Conservation (phyloP, 371 early-diverging fungal species). For the Coemansia sp. region DNA sequence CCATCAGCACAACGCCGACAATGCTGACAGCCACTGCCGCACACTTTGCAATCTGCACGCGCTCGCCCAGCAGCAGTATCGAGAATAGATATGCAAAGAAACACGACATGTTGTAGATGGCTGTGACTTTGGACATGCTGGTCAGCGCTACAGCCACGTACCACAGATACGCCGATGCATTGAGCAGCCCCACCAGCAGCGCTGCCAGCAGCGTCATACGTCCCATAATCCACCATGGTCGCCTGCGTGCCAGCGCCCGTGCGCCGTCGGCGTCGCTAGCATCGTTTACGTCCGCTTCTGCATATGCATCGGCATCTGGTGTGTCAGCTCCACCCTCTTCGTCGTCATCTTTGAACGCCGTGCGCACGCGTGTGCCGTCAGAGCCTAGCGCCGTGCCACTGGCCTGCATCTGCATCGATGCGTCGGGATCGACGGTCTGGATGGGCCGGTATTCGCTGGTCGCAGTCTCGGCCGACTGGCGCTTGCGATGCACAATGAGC, state of each 20-base stretch:
- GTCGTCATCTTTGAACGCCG: slow-evolving; percentile 4
- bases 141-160: slow-evolving; percentile 72
- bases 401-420: neutral
- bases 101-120: slow-evolving; percentile 79
- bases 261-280: slow-evolving; percentile 7
- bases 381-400: neutral
- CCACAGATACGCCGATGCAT: slow-evolving; percentile 77
- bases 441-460: slow-evolving; percentile 21
- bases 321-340: slow-evolving; percentile 3
- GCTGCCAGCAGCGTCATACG: slow-evolving; percentile 51
- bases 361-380: neutral
- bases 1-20: slow-evolving; percentile 69
- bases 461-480: neutral
- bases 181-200: slow-evolving; percentile 61
- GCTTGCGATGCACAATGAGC: slow-evolving; percentile 42
- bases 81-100: slow-evolving; percentile 82
- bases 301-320: neutral
- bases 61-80: slow-evolving; percentile 65
- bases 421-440: slow-evolving; percentile 8
- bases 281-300: neutral
- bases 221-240: slow-evolving; percentile 36
- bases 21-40: slow-evolving; percentile 67
- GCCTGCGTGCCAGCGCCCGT: slow-evolving; percentile 12
- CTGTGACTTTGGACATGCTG: slow-evolving; percentile 76
- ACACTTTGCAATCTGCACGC: slow-evolving; percentile 59